phyloP scores from a whole-genome alignment of 148 eudicot genomes.

The Spergularia marina region DNA sequence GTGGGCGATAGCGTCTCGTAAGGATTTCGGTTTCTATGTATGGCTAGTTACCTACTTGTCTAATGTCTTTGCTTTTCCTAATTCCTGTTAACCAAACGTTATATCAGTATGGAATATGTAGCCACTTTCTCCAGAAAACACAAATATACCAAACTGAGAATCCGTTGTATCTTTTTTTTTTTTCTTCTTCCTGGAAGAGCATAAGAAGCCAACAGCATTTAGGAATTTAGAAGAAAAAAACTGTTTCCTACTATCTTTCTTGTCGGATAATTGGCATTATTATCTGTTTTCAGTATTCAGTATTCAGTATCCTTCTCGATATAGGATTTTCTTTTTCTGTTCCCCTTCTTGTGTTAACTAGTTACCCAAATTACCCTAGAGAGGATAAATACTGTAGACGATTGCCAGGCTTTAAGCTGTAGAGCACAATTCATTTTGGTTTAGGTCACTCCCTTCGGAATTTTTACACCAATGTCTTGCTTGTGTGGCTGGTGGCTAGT shows the following conservation, averaged over 20 bases:
- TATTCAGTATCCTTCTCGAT: not conserved
- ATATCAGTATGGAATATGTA: not conserved
- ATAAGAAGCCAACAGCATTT: not conserved
- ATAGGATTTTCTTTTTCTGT: not conserved
- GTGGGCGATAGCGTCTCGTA: too few relatives aligned
- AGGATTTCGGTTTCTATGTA: too few relatives aligned
- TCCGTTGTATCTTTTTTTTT: not conserved
- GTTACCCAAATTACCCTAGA: not conserved
- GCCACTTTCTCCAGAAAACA: not conserved
- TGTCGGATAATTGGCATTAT: not conserved
- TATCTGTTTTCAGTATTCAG: not conserved
- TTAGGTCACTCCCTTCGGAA: not conserved
- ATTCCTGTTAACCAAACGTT: not conserved
- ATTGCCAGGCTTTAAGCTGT: not conserved
- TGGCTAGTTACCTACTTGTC: too few relatives aligned
- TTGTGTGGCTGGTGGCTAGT: slow-evolving; percentile 10
- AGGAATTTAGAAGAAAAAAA: not conserved
- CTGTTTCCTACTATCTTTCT: not conserved
- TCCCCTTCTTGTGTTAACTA: not conserved
- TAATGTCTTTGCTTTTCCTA: not conserved
- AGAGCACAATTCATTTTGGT: not conserved
- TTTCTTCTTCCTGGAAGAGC: not conserved
- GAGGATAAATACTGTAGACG: not conserved
- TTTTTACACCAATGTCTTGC: not conserved
- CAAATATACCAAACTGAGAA: not conserved